These are phyloP conservation scores for Pneumocystis wakefieldiae DNA, from an alignment of 1,139 yeast species.

Conservation along the genomic window DNA sequence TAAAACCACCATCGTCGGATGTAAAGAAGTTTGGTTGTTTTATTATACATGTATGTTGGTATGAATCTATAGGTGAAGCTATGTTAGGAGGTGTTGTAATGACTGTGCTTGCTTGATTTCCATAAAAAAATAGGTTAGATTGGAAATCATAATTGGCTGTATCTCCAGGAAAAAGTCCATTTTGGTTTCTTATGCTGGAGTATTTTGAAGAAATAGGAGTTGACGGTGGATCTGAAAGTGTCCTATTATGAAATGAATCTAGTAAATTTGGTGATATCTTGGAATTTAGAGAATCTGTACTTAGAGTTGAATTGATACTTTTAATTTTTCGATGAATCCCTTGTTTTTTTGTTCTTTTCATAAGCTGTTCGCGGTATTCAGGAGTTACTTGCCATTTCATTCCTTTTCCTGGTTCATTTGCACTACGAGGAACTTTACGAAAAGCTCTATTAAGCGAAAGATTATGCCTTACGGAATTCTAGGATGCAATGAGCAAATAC, in stretches of 20 bases:
- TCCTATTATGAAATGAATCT: slow-evolving; percentile 12
- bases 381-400: slow-evolving; percentile 97
- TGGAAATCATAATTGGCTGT: neutral
- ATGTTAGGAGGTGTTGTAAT: neutral
- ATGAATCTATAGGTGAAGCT: neutral
- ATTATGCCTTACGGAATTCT: slow-evolving; percentile 67
- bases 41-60: neutral
- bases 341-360: slow-evolving; percentile 55
- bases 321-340: slow-evolving; percentile 33
- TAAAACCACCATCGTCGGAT: slow-evolving; percentile 2
- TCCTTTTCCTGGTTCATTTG: slow-evolving; percentile 96
- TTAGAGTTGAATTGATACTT: slow-evolving; percentile 7
- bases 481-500: neutral
- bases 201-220: neutral
- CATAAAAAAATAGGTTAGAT: neutral
- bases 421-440: slow-evolving; percentile 88
- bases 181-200: neutral
- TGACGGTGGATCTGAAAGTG: slow-evolving; percentile 1
- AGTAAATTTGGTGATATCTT: neutral
- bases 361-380: slow-evolving; percentile 66
- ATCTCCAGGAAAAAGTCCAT: neutral
- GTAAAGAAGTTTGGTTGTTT: neutral
- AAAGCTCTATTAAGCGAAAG: slow-evolving; percentile 70
- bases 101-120: neutral
- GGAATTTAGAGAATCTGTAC: slow-evolving; percentile 11